Conservation (phyloP, 805 yeast species). For the Wickerhamiella australiensis region DNA sequence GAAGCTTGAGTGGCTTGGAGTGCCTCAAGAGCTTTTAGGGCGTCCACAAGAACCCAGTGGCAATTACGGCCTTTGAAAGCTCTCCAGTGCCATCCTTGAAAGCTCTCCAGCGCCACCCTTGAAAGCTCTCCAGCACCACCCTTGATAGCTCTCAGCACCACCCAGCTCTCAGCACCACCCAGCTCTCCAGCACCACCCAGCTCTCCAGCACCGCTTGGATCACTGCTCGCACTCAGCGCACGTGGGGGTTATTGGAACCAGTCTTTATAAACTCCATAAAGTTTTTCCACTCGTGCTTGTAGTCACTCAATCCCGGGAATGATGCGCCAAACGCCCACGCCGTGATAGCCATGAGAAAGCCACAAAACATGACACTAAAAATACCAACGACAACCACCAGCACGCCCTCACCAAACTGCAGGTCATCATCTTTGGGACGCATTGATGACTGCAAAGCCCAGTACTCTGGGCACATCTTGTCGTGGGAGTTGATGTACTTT, state of each 20-base stretch:
- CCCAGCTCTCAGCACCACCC: too few relatives aligned
- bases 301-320: slow-evolving; percentile 13
- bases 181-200: too few relatives aligned
- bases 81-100: too few relatives aligned
- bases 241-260: background rate
- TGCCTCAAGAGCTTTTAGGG: too few relatives aligned
- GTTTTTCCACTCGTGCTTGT: slow-evolving; percentile 12
- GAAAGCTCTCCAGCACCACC: too few relatives aligned
- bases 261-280: background rate
- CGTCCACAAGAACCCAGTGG: too few relatives aligned
- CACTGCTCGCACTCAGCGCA: too few relatives aligned
- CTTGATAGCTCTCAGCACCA: too few relatives aligned
- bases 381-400: slow-evolving; percentile 1
- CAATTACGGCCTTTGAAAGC: too few relatives aligned
- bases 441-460: slow-evolving; percentile 11
- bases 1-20: too few relatives aligned
- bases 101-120: too few relatives aligned
- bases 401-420: background rate
- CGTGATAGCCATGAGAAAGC: slow-evolving; percentile 16
- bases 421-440: background rate
- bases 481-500: slow-evolving; percentile 56
- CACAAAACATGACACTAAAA: background rate
- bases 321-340: slow-evolving; percentile 19
- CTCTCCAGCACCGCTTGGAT: too few relatives aligned
- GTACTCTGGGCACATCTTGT: slow-evolving; percentile 13